Evolutionary conservation across 495 filamentous ascomycete genomes (phyloP).

Genomic region (Podospora tetraspora): DNA sequence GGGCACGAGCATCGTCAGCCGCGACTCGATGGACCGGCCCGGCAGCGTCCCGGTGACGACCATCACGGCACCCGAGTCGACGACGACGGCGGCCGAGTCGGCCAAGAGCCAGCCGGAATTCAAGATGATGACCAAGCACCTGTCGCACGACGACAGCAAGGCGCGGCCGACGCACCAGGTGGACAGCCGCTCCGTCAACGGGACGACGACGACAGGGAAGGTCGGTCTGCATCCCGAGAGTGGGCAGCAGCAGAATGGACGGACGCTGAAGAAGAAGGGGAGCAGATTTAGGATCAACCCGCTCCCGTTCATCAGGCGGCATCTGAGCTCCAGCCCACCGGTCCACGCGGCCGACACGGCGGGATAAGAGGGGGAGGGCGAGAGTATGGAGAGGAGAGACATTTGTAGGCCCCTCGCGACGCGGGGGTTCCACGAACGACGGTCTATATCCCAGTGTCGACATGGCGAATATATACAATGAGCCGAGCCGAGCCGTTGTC

Average conservation of each 20-base stretch:
- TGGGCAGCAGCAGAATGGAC: conserved; percentile 24
- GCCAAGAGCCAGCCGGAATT: conserved; percentile 22
- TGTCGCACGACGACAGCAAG: background rate
- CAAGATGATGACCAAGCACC: conserved; percentile 1
- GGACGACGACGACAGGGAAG: conserved; percentile 20
- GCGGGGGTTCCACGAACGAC: background rate
- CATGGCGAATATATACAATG: background rate
- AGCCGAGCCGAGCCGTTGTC: background rate
- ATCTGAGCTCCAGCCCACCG: conserved; percentile 41
- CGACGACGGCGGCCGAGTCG: conserved; percentile 23
- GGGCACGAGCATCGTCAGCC: conserved; percentile 53
- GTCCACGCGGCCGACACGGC: conserved; percentile 26
- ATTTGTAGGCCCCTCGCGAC: background rate
- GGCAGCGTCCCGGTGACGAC: conserved; percentile 36
- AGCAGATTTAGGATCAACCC: conserved; percentile 46
- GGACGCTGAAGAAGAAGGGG: conserved; percentile 43
- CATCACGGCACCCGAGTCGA: conserved; percentile 36
- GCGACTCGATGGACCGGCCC: conserved; percentile 42
- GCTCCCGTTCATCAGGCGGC: conserved; percentile 39
- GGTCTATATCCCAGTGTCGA: background rate
- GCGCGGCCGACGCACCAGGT: background rate
- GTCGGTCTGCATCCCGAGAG: conserved; percentile 19
- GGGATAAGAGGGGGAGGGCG: conserved; percentile 12
- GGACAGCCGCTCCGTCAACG: conserved; percentile 22
- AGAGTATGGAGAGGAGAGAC: background rate